Evolutionary conservation across 73 alveolate species (phyloP).

Genomic region (Durusdinium trenchii): DNA sequence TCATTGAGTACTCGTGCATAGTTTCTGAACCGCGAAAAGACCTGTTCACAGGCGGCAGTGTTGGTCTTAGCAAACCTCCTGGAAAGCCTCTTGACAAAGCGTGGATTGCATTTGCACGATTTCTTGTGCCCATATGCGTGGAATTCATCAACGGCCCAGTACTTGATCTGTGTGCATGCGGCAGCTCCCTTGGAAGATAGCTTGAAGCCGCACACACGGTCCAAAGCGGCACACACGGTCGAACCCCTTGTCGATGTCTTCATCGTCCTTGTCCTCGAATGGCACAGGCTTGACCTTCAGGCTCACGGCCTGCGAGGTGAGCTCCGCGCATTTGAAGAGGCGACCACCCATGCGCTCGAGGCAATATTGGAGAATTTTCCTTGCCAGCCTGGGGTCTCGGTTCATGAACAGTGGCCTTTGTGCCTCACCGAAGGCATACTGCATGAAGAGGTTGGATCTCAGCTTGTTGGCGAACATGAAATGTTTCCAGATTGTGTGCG

Average conservation of each 20-base stretch:
- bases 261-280: slow-evolving; percentile 1
- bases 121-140: background rate
- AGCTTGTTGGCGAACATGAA: background rate
- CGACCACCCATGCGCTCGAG: slow-evolving; percentile 12
- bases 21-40: too few species aligned
- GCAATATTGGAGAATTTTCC: background rate
- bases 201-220: too few species aligned
- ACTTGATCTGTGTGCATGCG: background rate
- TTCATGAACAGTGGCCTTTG: background rate
- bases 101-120: background rate
- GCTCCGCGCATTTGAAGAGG: background rate
- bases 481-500: background rate
- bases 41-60: too few species aligned
- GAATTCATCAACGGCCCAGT: background rate
- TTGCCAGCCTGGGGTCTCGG: background rate
- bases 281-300: background rate
- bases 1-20: too few species aligned
- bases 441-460: background rate
- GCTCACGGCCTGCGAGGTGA: background rate
- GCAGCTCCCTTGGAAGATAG: too few species aligned
- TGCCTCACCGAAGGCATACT: background rate
- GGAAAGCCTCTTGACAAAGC: background rate
- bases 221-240: too few species aligned
- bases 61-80: background rate
- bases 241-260: background rate